These are phyloP conservation scores for Eimeria necatrix DNA, from an alignment of 169 alveolate genomes.

Conservation along the genomic window DNA sequence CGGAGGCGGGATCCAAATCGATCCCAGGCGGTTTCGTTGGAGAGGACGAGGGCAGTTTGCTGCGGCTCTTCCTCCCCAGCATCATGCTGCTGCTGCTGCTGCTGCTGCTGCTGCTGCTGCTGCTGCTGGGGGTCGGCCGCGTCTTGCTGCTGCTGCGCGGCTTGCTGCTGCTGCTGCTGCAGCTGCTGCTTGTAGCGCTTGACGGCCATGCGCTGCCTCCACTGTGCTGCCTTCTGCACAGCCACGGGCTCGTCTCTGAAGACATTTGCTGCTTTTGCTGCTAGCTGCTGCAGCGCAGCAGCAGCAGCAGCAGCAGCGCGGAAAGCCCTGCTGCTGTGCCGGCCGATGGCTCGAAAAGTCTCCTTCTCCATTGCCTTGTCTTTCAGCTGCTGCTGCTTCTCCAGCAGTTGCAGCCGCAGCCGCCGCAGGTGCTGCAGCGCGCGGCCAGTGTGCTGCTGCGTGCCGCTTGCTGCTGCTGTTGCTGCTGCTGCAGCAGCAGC, in stretches of 20 bases:
- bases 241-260: slow-evolving; percentile 69
- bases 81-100: slow-evolving; percentile 62
- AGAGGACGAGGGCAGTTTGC: slow-evolving; percentile 83
- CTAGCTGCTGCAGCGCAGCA: slow-evolving; percentile 66
- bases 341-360: neutral
- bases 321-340: neutral
- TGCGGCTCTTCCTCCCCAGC: neutral
- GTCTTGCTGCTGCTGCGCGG: slow-evolving; percentile 31
- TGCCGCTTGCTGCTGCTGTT: slow-evolving; percentile 41
- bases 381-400: slow-evolving; percentile 40
- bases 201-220: slow-evolving; percentile 88
- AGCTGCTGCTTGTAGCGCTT: slow-evolving; percentile 82
- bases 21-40: slow-evolving; percentile 84
- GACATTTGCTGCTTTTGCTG: slow-evolving; percentile 46
- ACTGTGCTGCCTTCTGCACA: slow-evolving; percentile 80
- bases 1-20: slow-evolving; percentile 90
- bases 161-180: slow-evolving; percentile 56
- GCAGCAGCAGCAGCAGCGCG: slow-evolving; percentile 58
- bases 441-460: slow-evolving; percentile 33
- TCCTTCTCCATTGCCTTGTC: slow-evolving; percentile 24
- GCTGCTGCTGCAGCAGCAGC: slow-evolving; percentile 63
- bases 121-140: slow-evolving; percentile 8
- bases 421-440: slow-evolving; percentile 40
- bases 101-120: slow-evolving; percentile 60
- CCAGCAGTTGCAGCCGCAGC: slow-evolving; percentile 1